Percentiles rank a stretch among this genome's conserved stretches.
Evolutionary conservation across 177 flowering plant genomes (phyloP).

Genomic region (Tripterygium wilfordii): DNA sequence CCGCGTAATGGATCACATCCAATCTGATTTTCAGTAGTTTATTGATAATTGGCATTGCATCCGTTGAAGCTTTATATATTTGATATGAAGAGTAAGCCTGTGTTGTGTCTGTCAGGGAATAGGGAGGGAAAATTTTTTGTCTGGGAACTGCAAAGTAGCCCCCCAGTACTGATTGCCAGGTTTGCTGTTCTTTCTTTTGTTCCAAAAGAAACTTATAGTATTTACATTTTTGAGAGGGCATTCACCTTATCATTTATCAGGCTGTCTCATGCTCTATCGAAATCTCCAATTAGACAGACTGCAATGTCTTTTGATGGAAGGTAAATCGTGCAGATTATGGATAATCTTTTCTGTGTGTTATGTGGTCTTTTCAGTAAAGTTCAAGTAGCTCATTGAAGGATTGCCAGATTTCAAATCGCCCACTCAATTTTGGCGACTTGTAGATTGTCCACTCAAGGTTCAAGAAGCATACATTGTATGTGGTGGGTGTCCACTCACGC

Average conservation of each 20-base stretch:
- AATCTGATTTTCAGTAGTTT: too few species aligned
- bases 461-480: too few species aligned
- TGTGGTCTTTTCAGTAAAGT: not conserved
- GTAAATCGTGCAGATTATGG: conserved; percentile 31
- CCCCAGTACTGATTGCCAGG: conserved; percentile 84
- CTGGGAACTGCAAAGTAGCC: conserved; percentile 96
- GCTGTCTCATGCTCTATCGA: conserved; percentile 77
- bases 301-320: conserved; percentile 98
- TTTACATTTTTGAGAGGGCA: not conserved
- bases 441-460: too few species aligned
- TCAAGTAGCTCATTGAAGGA: not conserved
- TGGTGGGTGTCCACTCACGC: too few species aligned
- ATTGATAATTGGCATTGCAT: too few species aligned
- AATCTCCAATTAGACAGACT: conserved; percentile 88
- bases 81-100: too few species aligned
- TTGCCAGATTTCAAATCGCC: too few species aligned
- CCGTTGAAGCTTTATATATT: not conserved
- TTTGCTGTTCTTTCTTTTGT: too few species aligned
- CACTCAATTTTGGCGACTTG: too few species aligned
- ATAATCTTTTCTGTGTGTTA: too few species aligned
- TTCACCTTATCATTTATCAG: conserved; percentile 33
- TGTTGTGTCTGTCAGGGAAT: conserved; percentile 55
- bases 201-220: not conserved
- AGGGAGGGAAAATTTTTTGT: conserved; percentile 94
- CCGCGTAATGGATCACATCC: too few species aligned